Conservation (phyloP, 345 rosid genomes). For the Linum usitatissimum region DNA sequence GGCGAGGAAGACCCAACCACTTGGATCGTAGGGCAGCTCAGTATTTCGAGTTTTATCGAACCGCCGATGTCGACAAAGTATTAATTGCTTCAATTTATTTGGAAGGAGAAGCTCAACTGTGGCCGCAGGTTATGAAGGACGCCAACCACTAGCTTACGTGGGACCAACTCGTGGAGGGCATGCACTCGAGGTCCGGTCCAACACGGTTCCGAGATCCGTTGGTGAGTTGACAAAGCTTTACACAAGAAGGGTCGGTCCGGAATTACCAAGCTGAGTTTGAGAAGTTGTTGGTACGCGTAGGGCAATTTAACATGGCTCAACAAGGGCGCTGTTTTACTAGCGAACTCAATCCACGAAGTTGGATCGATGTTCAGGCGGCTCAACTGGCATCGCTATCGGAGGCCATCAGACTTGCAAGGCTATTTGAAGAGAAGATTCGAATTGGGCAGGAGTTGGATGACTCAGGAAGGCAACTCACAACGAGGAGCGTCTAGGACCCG, state of each 20-base stretch:
- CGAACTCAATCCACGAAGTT: not conserved
- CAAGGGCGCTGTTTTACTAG: conserved; percentile 5
- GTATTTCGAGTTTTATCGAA: not conserved
- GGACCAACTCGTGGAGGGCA: not conserved
- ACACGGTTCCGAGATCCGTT: too few relatives aligned
- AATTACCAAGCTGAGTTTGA: not conserved
- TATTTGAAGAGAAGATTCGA: conserved; percentile 7
- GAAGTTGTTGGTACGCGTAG: conserved; percentile 1
- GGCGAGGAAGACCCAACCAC: conserved; percentile 2
- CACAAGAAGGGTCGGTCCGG: not conserved
- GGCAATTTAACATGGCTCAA: not conserved
- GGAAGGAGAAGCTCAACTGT: conserved; percentile 1
- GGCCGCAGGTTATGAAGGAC: not conserved
- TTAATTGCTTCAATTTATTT: conserved; percentile 1
- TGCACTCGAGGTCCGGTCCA: not conserved
- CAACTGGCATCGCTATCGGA: not conserved
- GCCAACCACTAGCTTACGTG: not conserved
- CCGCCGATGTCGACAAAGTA: not conserved
- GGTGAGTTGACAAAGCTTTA: conserved; percentile 2
- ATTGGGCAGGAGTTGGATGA: too few relatives aligned
- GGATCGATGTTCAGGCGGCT: conserved; percentile 1
- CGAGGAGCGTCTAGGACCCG: too few relatives aligned
- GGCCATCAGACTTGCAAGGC: not conserved
- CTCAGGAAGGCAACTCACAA: too few relatives aligned
- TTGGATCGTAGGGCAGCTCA: not conserved